These are phyloP conservation scores for Talaromyces adpressus DNA, from an alignment of 495 filamentous ascomycete species.

Conservation along the genomic window DNA sequence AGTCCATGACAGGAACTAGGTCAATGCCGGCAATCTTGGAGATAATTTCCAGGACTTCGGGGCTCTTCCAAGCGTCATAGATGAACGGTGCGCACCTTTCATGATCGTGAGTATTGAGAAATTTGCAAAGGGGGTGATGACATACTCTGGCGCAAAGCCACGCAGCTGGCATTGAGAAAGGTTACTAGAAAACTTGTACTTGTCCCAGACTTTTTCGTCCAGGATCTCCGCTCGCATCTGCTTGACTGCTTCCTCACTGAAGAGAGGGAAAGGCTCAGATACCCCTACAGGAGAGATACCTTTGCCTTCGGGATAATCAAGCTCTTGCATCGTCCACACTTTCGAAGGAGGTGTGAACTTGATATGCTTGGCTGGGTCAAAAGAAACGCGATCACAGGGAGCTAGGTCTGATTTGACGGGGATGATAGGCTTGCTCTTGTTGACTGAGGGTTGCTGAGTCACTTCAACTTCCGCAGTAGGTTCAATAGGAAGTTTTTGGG, in stretches of 20 bases:
- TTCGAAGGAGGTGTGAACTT: constrained; percentile 43
- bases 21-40: constrained; percentile 71
- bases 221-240: constrained; percentile 63
- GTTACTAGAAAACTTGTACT: constrained; percentile 58
- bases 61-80: constrained; percentile 63
- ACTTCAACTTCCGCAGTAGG: not conserved
- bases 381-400: constrained; percentile 17
- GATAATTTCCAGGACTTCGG: constrained; percentile 55
- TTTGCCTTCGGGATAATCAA: constrained; percentile 44
- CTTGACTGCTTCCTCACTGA: constrained; percentile 57
- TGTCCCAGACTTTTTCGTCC: constrained; percentile 53
- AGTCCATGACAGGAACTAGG: constrained; percentile 61
- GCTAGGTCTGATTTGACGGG: constrained; percentile 2
- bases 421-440: constrained; percentile 10
- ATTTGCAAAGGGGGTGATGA: constrained; percentile 8
- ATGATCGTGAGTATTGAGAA: constrained; percentile 11
- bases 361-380: constrained; percentile 50
- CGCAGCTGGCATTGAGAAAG: constrained; percentile 59
- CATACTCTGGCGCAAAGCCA: constrained; percentile 62
- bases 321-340: constrained; percentile 53
- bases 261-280: constrained; percentile 67
- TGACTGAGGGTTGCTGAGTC: not conserved
- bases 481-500: not conserved
- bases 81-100: constrained; percentile 56
- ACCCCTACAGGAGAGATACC: constrained; percentile 63